A percentile compares a stretch with the other conserved stretches of the same genome.
Evolutionary conservation across 805 yeast genomes (phyloP).

Genomic region (Saturnispora zaruensis): DNA sequence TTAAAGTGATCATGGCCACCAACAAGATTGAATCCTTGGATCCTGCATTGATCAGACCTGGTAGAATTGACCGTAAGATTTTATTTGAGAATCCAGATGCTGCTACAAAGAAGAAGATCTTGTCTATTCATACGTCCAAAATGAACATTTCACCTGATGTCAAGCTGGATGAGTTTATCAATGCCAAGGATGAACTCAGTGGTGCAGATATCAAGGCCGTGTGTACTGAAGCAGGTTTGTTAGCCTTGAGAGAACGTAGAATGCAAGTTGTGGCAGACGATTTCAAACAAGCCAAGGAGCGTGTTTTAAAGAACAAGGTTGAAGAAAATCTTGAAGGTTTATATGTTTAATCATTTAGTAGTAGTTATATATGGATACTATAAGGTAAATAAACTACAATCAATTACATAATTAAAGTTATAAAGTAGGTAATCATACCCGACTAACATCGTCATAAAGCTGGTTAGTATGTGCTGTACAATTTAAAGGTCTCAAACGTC

Average conservation of each 20-base stretch:
- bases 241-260: constrained; percentile 92
- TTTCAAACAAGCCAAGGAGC: constrained; percentile 86
- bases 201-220: constrained; percentile 98
- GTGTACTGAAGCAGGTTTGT: constrained; percentile 93
- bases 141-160: constrained; percentile 88
- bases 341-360: constrained; percentile 38
- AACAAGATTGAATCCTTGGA: constrained; percentile 89
- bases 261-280: constrained; percentile 96
- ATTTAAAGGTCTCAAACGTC: too few relatives aligned
- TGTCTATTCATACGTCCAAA: constrained; percentile 84
- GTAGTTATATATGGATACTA: background rate
- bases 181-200: constrained; percentile 85
- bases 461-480: too few relatives aligned
- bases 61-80: constrained; percentile 93
- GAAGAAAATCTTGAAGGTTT: constrained; percentile 94
- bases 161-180: constrained; percentile 79
- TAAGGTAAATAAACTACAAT: background rate
- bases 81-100: constrained; percentile 94
- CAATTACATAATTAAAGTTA: too few relatives aligned
- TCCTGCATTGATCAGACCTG: constrained; percentile 95
- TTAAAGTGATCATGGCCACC: constrained; percentile 97
- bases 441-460: too few relatives aligned
- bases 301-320: constrained; percentile 91
- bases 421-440: too few relatives aligned
- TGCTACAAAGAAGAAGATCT: constrained; percentile 84